Conservation (phyloP, 441 rosid genomes). For the Erodium texanum region DNA sequence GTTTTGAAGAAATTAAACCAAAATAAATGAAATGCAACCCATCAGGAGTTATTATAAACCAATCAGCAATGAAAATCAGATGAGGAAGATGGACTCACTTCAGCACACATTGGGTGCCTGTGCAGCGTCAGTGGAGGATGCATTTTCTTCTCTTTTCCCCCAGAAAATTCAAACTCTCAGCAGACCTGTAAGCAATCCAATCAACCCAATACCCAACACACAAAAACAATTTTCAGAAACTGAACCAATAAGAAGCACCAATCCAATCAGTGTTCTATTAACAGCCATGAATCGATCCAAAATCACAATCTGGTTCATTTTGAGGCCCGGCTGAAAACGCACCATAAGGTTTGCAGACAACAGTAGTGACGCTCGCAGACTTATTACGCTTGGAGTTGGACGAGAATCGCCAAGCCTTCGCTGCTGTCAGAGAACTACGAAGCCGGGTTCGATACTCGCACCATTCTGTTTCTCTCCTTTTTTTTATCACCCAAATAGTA, state of each 20-base stretch:
- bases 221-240: neutral
- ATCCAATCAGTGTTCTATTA: neutral
- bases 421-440: too few species aligned
- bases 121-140: conserved; percentile 93
- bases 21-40: neutral
- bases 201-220: neutral
- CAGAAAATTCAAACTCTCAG: conserved; percentile 1
- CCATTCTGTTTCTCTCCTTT: too few species aligned
- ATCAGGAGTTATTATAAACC: neutral
- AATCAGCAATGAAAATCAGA: conserved; percentile 1
- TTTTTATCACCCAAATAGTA: too few species aligned
- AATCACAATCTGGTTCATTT: neutral
- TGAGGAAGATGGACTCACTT: conserved; percentile 38
- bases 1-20: neutral
- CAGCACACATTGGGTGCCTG: conserved; percentile 82
- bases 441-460: too few species aligned
- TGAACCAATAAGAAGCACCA: neutral
- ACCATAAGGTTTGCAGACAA: neutral
- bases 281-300: neutral
- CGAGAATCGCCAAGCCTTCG: neutral
- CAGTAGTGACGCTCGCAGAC: neutral
- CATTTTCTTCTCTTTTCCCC: conserved; percentile 25
- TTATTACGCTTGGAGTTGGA: neutral
- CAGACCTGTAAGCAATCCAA: neutral
- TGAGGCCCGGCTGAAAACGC: neutral